A percentile compares a stretch with the other conserved stretches of the same genome.
These are phyloP conservation scores for Endoconidiophora polonica DNA, from an alignment of 2,329 filamentous ascomycete genomes.

Conservation along the genomic window DNA sequence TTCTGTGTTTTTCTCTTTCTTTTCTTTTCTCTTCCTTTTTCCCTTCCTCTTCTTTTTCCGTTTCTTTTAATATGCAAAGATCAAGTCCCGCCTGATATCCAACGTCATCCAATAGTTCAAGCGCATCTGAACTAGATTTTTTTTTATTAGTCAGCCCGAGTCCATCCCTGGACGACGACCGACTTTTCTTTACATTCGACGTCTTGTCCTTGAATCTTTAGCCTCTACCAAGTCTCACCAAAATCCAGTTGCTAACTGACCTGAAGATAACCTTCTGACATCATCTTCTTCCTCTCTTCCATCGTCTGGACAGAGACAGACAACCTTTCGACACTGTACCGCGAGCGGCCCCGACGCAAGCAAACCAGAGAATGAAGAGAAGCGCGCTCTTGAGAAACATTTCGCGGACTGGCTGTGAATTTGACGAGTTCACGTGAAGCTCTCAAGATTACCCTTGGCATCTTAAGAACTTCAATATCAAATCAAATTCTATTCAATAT, in stretches of 20 bases:
- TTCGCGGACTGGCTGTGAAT: conserved; percentile 14
- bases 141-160: too few relatives aligned
- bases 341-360: neutral
- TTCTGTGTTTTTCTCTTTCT: neutral
- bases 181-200: neutral
- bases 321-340: neutral
- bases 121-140: too few relatives aligned
- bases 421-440: conserved; percentile 14
- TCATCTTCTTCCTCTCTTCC: neutral
- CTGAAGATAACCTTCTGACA: neutral
- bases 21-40: neutral
- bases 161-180: neutral
- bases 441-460: neutral
- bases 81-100: neutral
- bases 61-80: neutral
- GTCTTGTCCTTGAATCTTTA: neutral
- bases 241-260: neutral
- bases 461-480: neutral
- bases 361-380: conserved; percentile 14
- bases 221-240: neutral
- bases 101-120: neutral
- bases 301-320: conserved; percentile 1
- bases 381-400: conserved; percentile 14
- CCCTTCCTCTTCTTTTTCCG: neutral
- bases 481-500: neutral